A percentile compares a stretch with the other conserved stretches of the same genome.
Evolutionary conservation across 106 monocot genomes (phyloP).

Genomic region (Phalaenopsis aphrodite): DNA sequence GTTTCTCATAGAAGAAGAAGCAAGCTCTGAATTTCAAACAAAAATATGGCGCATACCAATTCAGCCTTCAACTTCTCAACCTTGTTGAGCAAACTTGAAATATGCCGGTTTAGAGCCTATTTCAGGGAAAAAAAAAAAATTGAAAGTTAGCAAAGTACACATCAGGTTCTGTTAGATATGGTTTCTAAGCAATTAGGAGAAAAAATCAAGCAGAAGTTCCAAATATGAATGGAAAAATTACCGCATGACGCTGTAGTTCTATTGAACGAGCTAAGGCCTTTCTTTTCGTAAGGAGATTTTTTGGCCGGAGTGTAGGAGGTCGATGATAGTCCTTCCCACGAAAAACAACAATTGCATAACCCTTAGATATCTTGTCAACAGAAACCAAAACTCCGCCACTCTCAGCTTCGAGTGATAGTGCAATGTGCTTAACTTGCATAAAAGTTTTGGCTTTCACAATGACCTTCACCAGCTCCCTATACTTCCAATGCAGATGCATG

Average conservation of each 20-base stretch:
- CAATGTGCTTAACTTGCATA: conserved; percentile 53
- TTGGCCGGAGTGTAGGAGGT: conserved; percentile 67
- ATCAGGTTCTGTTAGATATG: not conserved
- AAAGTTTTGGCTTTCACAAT: conserved; percentile 77
- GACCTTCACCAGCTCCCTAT: conserved; percentile 85
- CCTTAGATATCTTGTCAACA: conserved; percentile 96
- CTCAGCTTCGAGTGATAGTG: conserved; percentile 91
- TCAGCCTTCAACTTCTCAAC: conserved; percentile 67
- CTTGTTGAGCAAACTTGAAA: conserved; percentile 37
- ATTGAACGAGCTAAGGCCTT: conserved; percentile 95
- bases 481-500: conserved; percentile 99
- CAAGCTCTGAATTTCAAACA: not conserved
- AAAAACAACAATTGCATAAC: conserved; percentile 74
- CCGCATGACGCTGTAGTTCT: conserved; percentile 85
- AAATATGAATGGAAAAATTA: conserved; percentile 10
- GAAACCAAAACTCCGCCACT: conserved; percentile 89
- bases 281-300: conserved; percentile 86
- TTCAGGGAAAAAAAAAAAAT: not conserved
- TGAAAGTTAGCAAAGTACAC: not conserved
- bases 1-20: not conserved
- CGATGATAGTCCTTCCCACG: conserved; percentile 79
- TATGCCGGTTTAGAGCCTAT: conserved; percentile 70
- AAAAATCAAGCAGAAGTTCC: not conserved
- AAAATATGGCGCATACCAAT: conserved; percentile 45
- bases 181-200: not conserved